These are phyloP conservation scores for Saussurea involucrata DNA, from an alignment of 129 eudicot species.

Conservation along the genomic window DNA sequence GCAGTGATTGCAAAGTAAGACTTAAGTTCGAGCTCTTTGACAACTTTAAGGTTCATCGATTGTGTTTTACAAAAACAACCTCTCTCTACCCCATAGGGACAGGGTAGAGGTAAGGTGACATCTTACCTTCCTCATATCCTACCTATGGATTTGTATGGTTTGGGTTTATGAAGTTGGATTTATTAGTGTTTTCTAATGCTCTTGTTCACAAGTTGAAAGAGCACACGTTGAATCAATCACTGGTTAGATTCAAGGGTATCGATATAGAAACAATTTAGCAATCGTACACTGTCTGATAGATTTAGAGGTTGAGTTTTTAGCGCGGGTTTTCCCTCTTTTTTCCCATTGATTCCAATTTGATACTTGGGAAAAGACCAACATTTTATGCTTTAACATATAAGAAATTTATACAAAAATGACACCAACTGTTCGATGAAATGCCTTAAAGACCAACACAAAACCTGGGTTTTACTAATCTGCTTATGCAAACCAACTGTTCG, in stretches of 20 bases:
- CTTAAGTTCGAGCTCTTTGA: too few species aligned
- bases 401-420: background rate
- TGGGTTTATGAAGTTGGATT: background rate
- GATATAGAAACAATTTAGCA: constrained; percentile 73
- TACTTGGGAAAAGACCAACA: background rate
- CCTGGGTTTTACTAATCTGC: too few species aligned
- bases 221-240: constrained; percentile 78
- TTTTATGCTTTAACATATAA: background rate
- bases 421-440: constrained; percentile 38
- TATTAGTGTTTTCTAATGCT: background rate
- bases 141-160: too few species aligned
- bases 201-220: constrained; percentile 52
- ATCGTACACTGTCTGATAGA: constrained; percentile 64
- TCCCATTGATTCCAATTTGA: background rate
- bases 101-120: too few species aligned
- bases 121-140: too few species aligned
- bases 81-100: too few species aligned
- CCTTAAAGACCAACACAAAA: background rate
- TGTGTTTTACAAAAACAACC: too few species aligned
- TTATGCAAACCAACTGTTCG: constrained; percentile 39
- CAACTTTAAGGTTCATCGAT: too few species aligned
- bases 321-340: background rate
- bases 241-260: constrained; percentile 71
- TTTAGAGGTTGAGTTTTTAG: background rate
- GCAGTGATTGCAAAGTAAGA: constrained; percentile 79